Evolutionary conservation across 495 filamentous ascomycete genomes (phyloP).

Genomic region (Lasiosphaeria miniovina): DNA sequence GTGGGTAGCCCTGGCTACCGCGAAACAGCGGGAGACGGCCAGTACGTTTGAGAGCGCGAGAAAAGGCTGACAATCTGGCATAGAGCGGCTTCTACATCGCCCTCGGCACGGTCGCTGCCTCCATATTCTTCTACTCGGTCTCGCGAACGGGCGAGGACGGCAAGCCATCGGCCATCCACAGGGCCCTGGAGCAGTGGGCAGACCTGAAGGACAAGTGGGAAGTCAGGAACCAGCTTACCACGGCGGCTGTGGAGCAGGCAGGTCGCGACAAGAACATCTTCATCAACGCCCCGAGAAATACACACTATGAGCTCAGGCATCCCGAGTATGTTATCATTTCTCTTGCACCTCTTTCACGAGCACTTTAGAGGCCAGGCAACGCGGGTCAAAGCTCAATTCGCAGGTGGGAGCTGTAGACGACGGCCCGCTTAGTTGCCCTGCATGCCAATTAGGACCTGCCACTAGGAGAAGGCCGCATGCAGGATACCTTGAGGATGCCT

Average conservation of each 20-base stretch:
- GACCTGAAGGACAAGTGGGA: constrained; percentile 41
- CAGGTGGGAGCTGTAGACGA: neutral
- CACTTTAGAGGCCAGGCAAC: neutral
- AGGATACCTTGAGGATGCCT: too few species aligned
- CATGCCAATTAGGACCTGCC: too few species aligned
- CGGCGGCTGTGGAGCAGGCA: constrained; percentile 43
- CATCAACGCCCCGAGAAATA: constrained; percentile 28
- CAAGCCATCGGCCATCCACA: constrained; percentile 34
- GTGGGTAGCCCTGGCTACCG: constrained; percentile 29
- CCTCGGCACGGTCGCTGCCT: constrained; percentile 31
- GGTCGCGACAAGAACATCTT: constrained; percentile 48
- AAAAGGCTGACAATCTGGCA: constrained; percentile 15
- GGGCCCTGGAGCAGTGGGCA: constrained; percentile 32
- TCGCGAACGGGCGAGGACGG: constrained; percentile 43
- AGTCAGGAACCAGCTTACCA: constrained; percentile 39
- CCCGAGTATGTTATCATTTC: constrained; percentile 43
- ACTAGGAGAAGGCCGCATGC: too few species aligned
- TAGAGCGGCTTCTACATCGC: constrained; percentile 42
- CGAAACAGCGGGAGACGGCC: neutral
- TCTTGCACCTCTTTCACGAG: neutral
- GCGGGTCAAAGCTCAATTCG: neutral
- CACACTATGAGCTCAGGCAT: constrained; percentile 40
- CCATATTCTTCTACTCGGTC: constrained; percentile 37
- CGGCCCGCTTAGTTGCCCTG: too few species aligned
- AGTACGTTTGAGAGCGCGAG: neutral